These are phyloP conservation scores for Batrachochytrium dendrobatidis DNA, from an alignment of 371 early-diverging fungal species.

Conservation along the genomic window DNA sequence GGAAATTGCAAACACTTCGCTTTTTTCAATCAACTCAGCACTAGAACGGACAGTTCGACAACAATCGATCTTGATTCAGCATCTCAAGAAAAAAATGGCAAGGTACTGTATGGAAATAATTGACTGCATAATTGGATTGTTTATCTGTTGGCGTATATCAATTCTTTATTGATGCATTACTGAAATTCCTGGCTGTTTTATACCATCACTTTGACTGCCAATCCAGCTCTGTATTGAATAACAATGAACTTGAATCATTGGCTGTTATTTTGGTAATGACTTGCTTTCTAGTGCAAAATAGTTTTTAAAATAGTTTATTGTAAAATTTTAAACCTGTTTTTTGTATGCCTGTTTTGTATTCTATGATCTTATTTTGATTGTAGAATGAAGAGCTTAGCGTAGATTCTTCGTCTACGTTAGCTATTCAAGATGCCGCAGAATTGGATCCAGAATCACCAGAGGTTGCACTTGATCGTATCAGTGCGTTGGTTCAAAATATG, in stretches of 20 bases:
- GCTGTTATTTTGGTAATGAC: neutral
- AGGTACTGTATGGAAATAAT: neutral
- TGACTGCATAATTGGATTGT: neutral
- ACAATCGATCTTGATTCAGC: slow-evolving; percentile 28
- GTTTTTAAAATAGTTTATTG: neutral
- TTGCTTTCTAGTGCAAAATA: neutral
- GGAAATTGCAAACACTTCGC: slow-evolving; percentile 37
- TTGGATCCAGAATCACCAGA: neutral
- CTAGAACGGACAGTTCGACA: slow-evolving; percentile 36
- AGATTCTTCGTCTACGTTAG: neutral
- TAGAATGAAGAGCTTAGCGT: neutral
- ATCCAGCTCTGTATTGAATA: neutral
- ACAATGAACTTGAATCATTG: neutral
- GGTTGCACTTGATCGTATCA: neutral
- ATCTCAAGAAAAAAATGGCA: slow-evolving; percentile 18
- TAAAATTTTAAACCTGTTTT: no score
- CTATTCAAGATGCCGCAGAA: neutral
- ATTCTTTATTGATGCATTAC: neutral
- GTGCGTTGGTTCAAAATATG: neutral
- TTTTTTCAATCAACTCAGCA: slow-evolving; percentile 33
- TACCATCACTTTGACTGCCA: neutral
- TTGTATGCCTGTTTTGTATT: no score
- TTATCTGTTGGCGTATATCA: neutral
- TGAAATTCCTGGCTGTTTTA: no score
- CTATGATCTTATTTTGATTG: neutral